Evolutionary conservation across 345 rosid species (phyloP).

Genomic region (Gossypium rotundifolium): DNA sequence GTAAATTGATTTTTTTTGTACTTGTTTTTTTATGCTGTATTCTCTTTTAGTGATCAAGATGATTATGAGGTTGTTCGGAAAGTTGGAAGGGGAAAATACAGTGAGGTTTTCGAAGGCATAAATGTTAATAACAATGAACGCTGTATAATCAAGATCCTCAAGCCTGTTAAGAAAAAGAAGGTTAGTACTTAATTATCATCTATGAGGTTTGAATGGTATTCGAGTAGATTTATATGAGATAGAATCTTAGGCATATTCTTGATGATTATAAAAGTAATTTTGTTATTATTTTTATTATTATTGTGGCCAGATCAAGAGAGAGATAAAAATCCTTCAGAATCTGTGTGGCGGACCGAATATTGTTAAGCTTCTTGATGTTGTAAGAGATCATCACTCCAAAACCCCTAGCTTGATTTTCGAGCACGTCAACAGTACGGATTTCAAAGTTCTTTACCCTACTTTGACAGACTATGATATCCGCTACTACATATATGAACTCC

Average conservation of each 20-base stretch:
- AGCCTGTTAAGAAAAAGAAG: constrained; percentile 91
- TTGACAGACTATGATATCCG: constrained; percentile 84
- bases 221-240: constrained; percentile 9
- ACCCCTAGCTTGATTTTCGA: constrained; percentile 81
- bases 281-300: background rate
- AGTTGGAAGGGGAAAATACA: constrained; percentile 80
- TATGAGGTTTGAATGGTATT: background rate
- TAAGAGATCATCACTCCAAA: constrained; percentile 78
- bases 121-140: constrained; percentile 64
- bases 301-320: constrained; percentile 61
- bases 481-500: constrained; percentile 76
- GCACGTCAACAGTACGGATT: constrained; percentile 78
- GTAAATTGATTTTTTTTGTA: background rate
- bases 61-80: constrained; percentile 85
- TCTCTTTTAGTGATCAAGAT: constrained; percentile 60
- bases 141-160: constrained; percentile 74
- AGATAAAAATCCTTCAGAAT: constrained; percentile 79
- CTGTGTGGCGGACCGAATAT: constrained; percentile 71
- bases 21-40: background rate
- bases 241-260: background rate
- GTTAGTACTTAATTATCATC: constrained; percentile 22
- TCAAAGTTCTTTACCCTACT: constrained; percentile 73
- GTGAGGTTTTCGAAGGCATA: constrained; percentile 78
- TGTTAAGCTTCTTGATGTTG: constrained; percentile 68
- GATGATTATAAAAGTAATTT: constrained; percentile 6